These are phyloP conservation scores for Nigrograna mackinnonii DNA, from an alignment of 2,329 filamentous ascomycete species.

Conservation along the genomic window DNA sequence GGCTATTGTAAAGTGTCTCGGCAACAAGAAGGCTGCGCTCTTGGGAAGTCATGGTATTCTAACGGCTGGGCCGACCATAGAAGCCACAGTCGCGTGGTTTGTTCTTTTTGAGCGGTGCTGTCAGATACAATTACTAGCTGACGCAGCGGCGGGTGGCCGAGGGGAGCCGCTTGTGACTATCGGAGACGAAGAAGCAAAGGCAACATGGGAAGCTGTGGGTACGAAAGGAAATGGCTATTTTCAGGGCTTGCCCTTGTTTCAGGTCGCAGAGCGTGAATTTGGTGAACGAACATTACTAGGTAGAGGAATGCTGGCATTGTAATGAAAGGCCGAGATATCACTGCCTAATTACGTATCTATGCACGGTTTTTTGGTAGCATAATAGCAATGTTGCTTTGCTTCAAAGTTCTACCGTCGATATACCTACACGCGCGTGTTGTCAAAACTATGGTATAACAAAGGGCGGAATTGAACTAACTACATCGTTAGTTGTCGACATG, in stretches of 20 bases:
- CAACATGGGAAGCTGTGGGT: slow-evolving; percentile 14
- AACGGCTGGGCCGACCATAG: slow-evolving; percentile 48
- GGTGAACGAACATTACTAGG: slow-evolving; percentile 13
- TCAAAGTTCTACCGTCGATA: too few species aligned
- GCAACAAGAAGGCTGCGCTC: slow-evolving; percentile 49
- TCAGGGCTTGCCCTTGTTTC: slow-evolving; percentile 11
- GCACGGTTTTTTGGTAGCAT: too few species aligned
- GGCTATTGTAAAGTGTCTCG: slow-evolving; percentile 47
- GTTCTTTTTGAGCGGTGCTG: slow-evolving; percentile 51
- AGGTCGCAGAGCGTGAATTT: slow-evolving; percentile 15
- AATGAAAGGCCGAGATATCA: too few species aligned
- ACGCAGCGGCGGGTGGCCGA: slow-evolving; percentile 9
- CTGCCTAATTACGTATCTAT: too few species aligned
- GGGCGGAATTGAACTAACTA: too few species aligned
- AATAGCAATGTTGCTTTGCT: too few species aligned
- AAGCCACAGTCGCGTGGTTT: slow-evolving; percentile 53
- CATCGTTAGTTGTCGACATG: too few species aligned
- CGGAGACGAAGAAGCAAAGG: slow-evolving; percentile 11
- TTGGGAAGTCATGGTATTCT: slow-evolving; percentile 53
- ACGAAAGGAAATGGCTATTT: slow-evolving; percentile 11
- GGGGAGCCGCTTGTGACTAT: slow-evolving; percentile 10
- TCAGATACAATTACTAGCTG: slow-evolving; percentile 43
- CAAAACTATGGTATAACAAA: too few species aligned
- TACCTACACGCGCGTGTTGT: too few species aligned
- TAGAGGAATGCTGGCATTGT: slow-evolving; percentile 8